These are phyloP conservation scores for Trypanosoma melophagium DNA, from an alignment of 208 protist species.

Conservation along the genomic window DNA sequence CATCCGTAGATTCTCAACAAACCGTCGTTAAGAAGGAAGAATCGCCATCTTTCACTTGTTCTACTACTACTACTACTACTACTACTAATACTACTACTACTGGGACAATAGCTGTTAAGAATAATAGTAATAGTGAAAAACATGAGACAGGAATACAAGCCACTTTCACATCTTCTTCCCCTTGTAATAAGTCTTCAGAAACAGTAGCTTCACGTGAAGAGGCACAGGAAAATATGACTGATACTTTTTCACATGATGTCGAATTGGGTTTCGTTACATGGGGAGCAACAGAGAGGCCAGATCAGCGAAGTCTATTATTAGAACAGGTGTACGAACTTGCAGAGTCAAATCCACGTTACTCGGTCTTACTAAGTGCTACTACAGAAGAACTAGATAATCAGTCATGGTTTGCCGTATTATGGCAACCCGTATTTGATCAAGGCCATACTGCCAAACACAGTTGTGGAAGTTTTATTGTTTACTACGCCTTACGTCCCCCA, in stretches of 20 bases:
- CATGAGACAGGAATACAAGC: no score
- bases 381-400: slow-evolving; percentile 76
- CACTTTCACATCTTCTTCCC: background rate
- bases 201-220: background rate
- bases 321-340: slow-evolving; percentile 78
- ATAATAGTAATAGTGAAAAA: background rate
- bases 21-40: background rate
- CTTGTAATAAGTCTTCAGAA: background rate
- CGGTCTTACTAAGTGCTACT: slow-evolving; percentile 57
- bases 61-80: background rate
- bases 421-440: slow-evolving; percentile 82
- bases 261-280: slow-evolving; percentile 63
- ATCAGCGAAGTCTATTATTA: slow-evolving; percentile 71
- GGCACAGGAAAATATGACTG: background rate
- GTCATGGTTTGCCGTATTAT: slow-evolving; percentile 87
- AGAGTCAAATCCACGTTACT: slow-evolving; percentile 54
- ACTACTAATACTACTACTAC: no score
- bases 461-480: slow-evolving; percentile 83
- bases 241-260: slow-evolving; percentile 21
- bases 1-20: background rate
- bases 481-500: slow-evolving; percentile 78
- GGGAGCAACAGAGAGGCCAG: slow-evolving; percentile 72
- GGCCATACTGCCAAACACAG: slow-evolving; percentile 78
- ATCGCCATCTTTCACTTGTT: background rate
- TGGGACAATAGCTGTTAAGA: background rate